Percentiles rank a stretch among this genome's conserved stretches.
Conservation (phyloP, 164 flowering plant genomes). For the Cinnamomum micranthum region DNA sequence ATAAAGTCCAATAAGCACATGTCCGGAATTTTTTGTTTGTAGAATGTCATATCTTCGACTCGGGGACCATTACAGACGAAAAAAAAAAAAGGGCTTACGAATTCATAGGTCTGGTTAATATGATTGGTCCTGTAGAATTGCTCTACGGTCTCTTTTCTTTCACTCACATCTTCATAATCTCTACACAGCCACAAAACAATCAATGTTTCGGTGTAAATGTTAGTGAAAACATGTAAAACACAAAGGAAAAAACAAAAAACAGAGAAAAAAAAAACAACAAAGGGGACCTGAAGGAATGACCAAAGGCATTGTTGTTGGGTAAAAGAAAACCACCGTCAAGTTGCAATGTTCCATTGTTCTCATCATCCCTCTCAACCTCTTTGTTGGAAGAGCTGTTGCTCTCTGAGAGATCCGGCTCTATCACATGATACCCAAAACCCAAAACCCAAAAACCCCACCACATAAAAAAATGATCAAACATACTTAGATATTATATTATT, state of each 20-base stretch:
- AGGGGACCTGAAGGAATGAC: constrained; percentile 33
- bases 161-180: constrained; percentile 32
- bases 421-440: background rate
- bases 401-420: constrained; percentile 6
- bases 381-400: background rate
- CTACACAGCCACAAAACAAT: constrained; percentile 9
- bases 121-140: constrained; percentile 29
- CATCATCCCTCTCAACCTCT: background rate
- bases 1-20: too few relatives aligned
- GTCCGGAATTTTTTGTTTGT: too few relatives aligned
- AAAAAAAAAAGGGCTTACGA: constrained; percentile 16
- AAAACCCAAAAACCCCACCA: background rate
- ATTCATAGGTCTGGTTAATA: constrained; percentile 33
- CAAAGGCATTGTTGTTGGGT: constrained; percentile 36
- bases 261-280: background rate
- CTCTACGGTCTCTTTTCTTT: constrained; percentile 24
- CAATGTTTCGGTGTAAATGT: too few relatives aligned
- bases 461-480: background rate
- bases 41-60: too few relatives aligned
- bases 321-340: constrained; percentile 25
- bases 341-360: constrained; percentile 2
- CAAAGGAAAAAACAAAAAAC: too few relatives aligned
- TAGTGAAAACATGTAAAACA: too few relatives aligned
- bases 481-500: background rate
- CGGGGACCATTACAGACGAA: background rate